Evolutionary conservation across 140 eudicot species (phyloP).

Genomic region (Ambrosia hybrid): DNA sequence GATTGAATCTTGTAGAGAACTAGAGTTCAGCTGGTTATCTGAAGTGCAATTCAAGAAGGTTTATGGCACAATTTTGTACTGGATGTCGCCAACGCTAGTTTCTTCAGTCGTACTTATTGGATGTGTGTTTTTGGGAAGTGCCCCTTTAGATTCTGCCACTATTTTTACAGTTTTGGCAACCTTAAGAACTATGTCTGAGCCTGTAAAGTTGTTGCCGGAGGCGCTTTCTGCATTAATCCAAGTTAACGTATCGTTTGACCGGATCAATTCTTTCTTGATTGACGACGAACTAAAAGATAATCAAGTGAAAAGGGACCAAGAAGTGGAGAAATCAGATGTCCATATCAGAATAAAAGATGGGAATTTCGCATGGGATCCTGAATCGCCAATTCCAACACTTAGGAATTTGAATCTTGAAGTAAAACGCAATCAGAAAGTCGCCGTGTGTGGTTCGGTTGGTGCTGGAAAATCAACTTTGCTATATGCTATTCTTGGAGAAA

Average conservation of each 20-base stretch:
- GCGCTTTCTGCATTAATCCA: slow-evolving; percentile 58
- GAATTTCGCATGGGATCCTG: slow-evolving; percentile 63
- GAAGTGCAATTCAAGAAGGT: slow-evolving; percentile 40
- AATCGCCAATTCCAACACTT: slow-evolving; percentile 37
- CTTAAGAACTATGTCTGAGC: slow-evolving; percentile 57
- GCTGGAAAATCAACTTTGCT: slow-evolving; percentile 74
- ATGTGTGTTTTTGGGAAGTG: slow-evolving; percentile 45
- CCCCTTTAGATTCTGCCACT: slow-evolving; percentile 58
- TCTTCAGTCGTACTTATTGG: slow-evolving; percentile 61
- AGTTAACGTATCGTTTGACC: slow-evolving; percentile 61
- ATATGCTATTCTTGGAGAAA: slow-evolving; percentile 62
- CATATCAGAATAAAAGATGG: slow-evolving; percentile 44
- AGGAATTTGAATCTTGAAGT: slow-evolving; percentile 44
- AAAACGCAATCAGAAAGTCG: slow-evolving; percentile 50
- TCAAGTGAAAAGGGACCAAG: slow-evolving; percentile 13
- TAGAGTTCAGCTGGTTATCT: slow-evolving; percentile 60
- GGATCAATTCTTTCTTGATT: slow-evolving; percentile 56
- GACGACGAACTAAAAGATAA: slow-evolving; percentile 57
- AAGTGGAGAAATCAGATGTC: neutral
- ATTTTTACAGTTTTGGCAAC: slow-evolving; percentile 60
- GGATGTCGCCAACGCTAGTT: slow-evolving; percentile 76
- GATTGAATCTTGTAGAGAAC: slow-evolving; percentile 45
- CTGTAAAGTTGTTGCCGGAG: slow-evolving; percentile 58
- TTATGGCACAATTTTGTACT: slow-evolving; percentile 43
- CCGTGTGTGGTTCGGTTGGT: slow-evolving; percentile 80